These are phyloP conservation scores for Penicillium brevicompactum DNA, from an alignment of 2,329 filamentous ascomycete genomes.

Conservation along the genomic window DNA sequence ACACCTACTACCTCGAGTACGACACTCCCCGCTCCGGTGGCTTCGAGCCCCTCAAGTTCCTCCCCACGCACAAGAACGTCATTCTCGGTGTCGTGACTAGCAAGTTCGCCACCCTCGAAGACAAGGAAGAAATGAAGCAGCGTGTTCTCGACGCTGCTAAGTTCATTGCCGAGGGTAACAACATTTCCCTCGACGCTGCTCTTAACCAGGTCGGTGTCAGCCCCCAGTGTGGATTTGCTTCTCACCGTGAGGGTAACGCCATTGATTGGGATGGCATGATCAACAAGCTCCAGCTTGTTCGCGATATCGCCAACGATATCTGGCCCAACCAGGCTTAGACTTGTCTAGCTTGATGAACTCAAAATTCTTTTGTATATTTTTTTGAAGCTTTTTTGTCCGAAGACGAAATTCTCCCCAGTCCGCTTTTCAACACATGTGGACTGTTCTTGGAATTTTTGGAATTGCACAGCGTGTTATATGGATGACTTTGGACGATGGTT, in stretches of 20 bases:
- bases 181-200: constrained; percentile 66
- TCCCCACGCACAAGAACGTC: constrained; percentile 64
- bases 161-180: constrained; percentile 68
- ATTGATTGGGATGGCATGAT: constrained; percentile 71
- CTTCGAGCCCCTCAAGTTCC: constrained; percentile 64
- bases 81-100: constrained; percentile 66
- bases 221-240: constrained; percentile 75
- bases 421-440: constrained; percentile 15
- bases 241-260: constrained; percentile 72
- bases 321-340: constrained; percentile 61
- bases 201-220: constrained; percentile 68
- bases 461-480: constrained; percentile 9
- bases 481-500: constrained; percentile 12
- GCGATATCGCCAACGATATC: constrained; percentile 71
- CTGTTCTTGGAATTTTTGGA: not conserved
- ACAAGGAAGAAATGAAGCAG: constrained; percentile 65
- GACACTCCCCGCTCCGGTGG: constrained; percentile 66
- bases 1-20: constrained; percentile 72
- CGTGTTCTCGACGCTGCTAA: constrained; percentile 64
- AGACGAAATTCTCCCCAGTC: constrained; percentile 4
- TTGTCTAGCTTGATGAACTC: not conserved
- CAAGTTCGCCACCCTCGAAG: constrained; percentile 64
- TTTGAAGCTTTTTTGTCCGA: constrained; percentile 12
- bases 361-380: constrained; percentile 15
- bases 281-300: constrained; percentile 70